A percentile compares a stretch with the other conserved stretches of the same genome.
Conservation (phyloP, 2,329 filamentous ascomycete genomes). For the Aspergillus chevalieri region DNA sequence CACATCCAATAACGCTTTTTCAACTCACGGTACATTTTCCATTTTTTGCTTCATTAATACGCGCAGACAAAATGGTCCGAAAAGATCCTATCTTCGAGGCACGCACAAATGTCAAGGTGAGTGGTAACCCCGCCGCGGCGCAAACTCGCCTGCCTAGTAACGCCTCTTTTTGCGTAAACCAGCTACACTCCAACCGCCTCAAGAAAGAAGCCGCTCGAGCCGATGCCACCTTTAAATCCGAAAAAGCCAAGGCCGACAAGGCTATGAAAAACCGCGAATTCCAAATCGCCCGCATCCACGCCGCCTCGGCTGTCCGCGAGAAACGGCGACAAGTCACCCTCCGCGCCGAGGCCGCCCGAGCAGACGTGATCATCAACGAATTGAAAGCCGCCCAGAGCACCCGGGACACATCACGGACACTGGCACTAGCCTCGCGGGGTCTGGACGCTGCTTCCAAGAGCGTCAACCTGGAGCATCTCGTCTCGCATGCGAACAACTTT, state of each 20-base stretch:
- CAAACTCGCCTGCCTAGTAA: not conserved
- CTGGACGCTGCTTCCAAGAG: constrained; percentile 41
- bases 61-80: constrained; percentile 29
- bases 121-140: constrained; percentile 1
- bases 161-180: not conserved
- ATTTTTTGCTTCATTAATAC: not conserved
- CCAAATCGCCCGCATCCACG: constrained; percentile 46
- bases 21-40: not conserved
- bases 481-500: constrained; percentile 40
- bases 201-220: constrained; percentile 44
- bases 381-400: constrained; percentile 44
- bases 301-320: constrained; percentile 41
- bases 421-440: constrained; percentile 40
- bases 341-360: constrained; percentile 40
- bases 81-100: constrained; percentile 39
- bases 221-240: constrained; percentile 41
- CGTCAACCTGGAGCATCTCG: constrained; percentile 41
- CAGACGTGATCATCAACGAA: constrained; percentile 45
- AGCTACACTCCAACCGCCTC: constrained; percentile 41
- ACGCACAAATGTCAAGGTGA: constrained; percentile 38
- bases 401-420: constrained; percentile 40
- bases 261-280: constrained; percentile 45
- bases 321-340: constrained; percentile 43
- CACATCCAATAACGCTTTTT: not conserved
- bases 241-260: constrained; percentile 44